Evolutionary conservation across 2,329 filamentous ascomycete genomes (phyloP), one percentile per base, ranked within the genome.

Genomic region (Boeremia exigua): DNA sequence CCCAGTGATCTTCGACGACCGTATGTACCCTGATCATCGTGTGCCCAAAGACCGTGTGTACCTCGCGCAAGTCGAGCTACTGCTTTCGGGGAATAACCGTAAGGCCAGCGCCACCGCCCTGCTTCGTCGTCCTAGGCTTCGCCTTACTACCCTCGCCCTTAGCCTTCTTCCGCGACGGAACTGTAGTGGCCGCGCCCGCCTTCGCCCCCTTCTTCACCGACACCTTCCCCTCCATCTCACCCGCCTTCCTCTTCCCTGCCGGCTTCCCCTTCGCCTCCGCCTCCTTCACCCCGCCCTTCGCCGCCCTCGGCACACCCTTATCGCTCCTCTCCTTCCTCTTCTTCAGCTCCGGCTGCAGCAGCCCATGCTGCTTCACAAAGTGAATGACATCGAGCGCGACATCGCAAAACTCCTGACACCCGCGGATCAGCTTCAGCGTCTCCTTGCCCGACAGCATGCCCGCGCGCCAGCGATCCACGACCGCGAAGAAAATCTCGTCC

Each of bases 331-430:
- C 63, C 39, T 59, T 64, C 9, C 55, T 43, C 14, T 27, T 33
- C 47, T 56, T 55, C 25, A 36, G 36, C 37, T 57, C 40, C 0
- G 48, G 42, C n/a, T 43, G 40, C 12, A 63, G 1, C 1, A 72
- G 14, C 3, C 70, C 70, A 40, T 72, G 37, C 44, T 72, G 60
- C 43, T 71, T 70, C 40, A 75, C 59, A 17, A 65, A 68, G 44
- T 65, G 68, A 6, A 73, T 64, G 1, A 72, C 29, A 34, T 74
- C 72, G 3, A 73, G 58, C 15, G 66, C 69, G 0, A 72, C 52
- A 17, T 75, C 72, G 36, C 65, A 68, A 43, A 75, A 74, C 56
- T 75, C 72, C 49, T 74, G 71, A 2, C 59, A 51, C 0, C 71
- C 72, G 0, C 72, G 62, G 8, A 75, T 66, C 0, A 67, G 30